Evolutionary conservation across 2,329 filamentous ascomycete species (phyloP).

Genomic region (Drechslerella stenobrocha): DNA sequence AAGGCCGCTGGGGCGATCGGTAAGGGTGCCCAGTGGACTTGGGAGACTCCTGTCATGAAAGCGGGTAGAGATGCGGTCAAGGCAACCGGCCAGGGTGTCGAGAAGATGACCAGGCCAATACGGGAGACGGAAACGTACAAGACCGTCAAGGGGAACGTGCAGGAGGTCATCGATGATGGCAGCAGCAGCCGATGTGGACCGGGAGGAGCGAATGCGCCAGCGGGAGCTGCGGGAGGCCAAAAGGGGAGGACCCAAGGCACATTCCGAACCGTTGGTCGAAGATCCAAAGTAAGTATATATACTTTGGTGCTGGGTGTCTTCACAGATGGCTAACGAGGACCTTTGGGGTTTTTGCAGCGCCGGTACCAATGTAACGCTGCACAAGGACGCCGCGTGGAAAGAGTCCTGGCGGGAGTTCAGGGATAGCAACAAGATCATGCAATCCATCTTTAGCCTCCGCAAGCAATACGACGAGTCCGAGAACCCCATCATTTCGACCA

Average conservation of each 20-base stretch:
- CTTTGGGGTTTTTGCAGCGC: conserved; percentile 63
- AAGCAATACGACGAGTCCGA: conserved; percentile 92
- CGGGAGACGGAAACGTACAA: conserved; percentile 94
- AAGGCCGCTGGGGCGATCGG: conserved; percentile 83
- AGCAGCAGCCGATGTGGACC: conserved; percentile 91
- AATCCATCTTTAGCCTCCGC: conserved; percentile 83
- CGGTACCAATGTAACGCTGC: conserved; percentile 88
- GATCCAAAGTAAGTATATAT: conserved; percentile 74
- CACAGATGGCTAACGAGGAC: conserved; percentile 37
- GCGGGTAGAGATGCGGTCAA: conserved; percentile 84
- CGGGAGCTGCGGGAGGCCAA: conserved; percentile 72
- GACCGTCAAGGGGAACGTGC: conserved; percentile 68
- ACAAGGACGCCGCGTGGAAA: conserved; percentile 97
- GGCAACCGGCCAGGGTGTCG: conserved; percentile 80
- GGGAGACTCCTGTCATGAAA: conserved; percentile 92
- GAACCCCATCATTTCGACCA: conserved; percentile 90
- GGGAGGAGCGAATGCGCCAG: conserved; percentile 83
- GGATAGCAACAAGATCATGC: conserved; percentile 83
- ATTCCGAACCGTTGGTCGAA: conserved; percentile 70
- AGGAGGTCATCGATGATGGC: conserved; percentile 94
- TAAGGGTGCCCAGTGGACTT: conserved; percentile 91
- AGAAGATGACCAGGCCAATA: conserved; percentile 92
- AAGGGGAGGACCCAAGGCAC: conserved; percentile 60
- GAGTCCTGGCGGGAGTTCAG: conserved; percentile 97
- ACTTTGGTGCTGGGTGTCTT: conserved; percentile 9